Evolutionary conservation across 306 rosid genomes (phyloP).

Genomic region (Fagus sylvatica): DNA sequence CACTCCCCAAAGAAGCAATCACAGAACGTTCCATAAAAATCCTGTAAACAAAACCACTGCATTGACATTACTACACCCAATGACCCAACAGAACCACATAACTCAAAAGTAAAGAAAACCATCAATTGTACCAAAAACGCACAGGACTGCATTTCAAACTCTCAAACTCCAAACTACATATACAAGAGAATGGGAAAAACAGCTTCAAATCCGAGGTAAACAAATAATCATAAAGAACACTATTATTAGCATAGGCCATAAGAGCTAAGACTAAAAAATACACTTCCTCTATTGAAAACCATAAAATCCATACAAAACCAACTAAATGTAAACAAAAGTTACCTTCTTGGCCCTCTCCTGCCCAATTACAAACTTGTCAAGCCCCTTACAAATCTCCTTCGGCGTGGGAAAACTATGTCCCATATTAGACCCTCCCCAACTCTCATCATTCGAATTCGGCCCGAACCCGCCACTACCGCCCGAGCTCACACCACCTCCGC

Average conservation of each 20-base stretch:
- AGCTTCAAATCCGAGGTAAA: neutral
- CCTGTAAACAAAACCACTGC: too few species aligned
- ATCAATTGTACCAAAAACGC: neutral
- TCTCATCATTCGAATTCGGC: constrained; percentile 57
- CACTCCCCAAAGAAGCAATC: neutral
- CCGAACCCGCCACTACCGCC: constrained; percentile 50
- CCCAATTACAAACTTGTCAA: constrained; percentile 94
- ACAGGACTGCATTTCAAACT: too few species aligned
- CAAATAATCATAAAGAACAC: neutral
- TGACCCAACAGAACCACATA: neutral
- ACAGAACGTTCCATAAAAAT: too few species aligned
- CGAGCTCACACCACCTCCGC: constrained; percentile 49
- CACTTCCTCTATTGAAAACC: neutral
- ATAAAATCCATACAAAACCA: neutral
- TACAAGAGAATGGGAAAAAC: neutral
- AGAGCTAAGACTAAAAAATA: neutral
- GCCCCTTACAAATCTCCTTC: constrained; percentile 86
- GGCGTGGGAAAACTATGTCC: constrained; percentile 89
- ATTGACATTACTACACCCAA: neutral
- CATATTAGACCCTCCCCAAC: constrained; percentile 89
- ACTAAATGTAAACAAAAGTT: neutral
- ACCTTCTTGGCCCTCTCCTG: constrained; percentile 97
- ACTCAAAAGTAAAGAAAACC: neutral
- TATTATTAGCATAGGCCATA: neutral
- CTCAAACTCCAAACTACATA: neutral